Evolutionary conservation across 129 eudicot species (phyloP), one percentile per base, ranked within the genome.

Genomic region (Oenanthe sinensis): DNA sequence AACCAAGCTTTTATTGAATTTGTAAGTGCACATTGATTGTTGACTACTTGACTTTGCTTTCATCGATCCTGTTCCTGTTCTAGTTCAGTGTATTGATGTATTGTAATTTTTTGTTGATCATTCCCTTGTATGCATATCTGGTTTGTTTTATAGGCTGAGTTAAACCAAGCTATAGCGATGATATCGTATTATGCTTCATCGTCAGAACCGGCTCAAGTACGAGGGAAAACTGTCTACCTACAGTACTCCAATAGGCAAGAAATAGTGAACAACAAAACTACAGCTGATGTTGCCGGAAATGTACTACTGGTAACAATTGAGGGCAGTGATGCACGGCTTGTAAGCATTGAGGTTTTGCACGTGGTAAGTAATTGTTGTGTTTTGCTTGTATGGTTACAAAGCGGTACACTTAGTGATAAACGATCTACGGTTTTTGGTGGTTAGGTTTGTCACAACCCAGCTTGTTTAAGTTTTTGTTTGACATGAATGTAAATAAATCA

Each of bases 281-380:
- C 97, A n/a, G 99, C 97, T 62, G 99, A 95, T 87, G 93, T 92
- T 71, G 96, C 99, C 42, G 99, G 99, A 52, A 95, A 95, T 81
- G 99, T 95, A 42, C 86, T 91, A n/a, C 67, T 95, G 90, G 94
- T 95, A 85, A 91, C 97, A 33, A 92, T 95, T 75, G 96, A 95
- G 86, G 98, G 97, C 60, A 80, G 78, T 76, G 97, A 92, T 83
- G 97, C 98, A 43, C 91, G 97, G 62, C 85, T 83, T 71, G 97
- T 91, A 85, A 95, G 99, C 91, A 95, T 92, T 83, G 98, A 95
- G 83, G 96, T 90, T 39, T 75, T 95, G 62, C 99, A 95, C 86
- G 79, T 95, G 99, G 99, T 95, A 88, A 88, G 98, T 80, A 72
- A 47, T 77, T 81, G 49, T 58, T 60, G 12, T 69, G 50, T 45